Base-by-base conservation (phyloP, 1,284 basidiomycete genomes). In the Ganoderma multipileum region DNA sequence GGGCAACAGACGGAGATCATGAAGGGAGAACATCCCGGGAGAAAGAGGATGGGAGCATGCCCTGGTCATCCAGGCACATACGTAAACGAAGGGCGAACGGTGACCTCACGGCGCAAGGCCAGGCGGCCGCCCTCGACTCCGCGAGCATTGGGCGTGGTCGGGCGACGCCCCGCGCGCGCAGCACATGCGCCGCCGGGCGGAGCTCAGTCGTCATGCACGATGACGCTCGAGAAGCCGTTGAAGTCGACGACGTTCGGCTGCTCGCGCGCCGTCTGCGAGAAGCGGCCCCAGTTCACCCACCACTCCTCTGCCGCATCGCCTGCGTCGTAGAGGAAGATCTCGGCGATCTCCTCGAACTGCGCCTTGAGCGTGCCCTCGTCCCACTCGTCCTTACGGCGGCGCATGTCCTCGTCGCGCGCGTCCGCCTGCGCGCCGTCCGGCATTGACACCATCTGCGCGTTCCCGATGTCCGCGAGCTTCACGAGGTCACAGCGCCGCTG, bases 401-500 rank as follows among this genome's bases (percentile, higher is more conserved):
- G 73, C 79, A 86, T 79, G 26, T 77, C 78, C 23, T 73, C 74
- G 68, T 86, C 79, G 23, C 85, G 81, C 68, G 76, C 76, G 28
- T 80, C 77, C n/a, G 81, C 80, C 38, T 76, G 73, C 38, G 81
- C 78, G 6, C 85, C 84, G 42, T 83, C 79, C 6, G 82, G 81
- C 68, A 84, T 73, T 65, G 78, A 78, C 18, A 81, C 73, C 64
- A 81, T 73, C 28, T 73, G 71, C n/a, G 80, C 78, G 69, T 81
- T 83, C 64, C 69, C 75, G 63, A 81, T 69, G 70, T 86, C 85
- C 4, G 78, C 76, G 23, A 74, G 68, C 52, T 80, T 77, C 6
- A 85, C 81, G 52, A 79, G 76, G 38, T 77, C 72, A 65, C 82
- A 81, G 6, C 85, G 80, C 16, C 73, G 73, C 64, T 81, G 78